Evolutionary conservation across 1,139 yeast genomes (phyloP).

Genomic region (Magnusiomyces tetraspermus): DNA sequence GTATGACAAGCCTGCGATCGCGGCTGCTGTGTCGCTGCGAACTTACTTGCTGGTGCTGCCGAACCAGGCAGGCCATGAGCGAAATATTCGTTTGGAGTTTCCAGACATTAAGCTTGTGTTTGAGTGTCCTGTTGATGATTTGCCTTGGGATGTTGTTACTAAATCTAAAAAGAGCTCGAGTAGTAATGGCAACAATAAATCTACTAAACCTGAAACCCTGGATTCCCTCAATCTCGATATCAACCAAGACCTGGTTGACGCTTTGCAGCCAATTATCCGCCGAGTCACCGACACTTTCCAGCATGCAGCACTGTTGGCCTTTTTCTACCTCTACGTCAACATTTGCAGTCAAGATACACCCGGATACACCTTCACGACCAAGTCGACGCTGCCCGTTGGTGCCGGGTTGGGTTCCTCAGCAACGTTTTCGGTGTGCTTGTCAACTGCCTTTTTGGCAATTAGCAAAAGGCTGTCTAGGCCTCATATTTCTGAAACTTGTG

Average conservation of each 20-base stretch:
- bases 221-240: slow-evolving; percentile 34
- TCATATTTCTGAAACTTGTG: background rate
- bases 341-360: slow-evolving; percentile 42
- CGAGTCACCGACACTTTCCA: slow-evolving; percentile 49
- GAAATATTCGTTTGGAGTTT: slow-evolving; percentile 52
- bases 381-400: slow-evolving; percentile 88
- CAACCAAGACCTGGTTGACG: slow-evolving; percentile 48
- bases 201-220: background rate
- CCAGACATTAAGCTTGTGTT: slow-evolving; percentile 68
- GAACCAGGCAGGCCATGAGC: slow-evolving; percentile 30
- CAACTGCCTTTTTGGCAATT: slow-evolving; percentile 61
- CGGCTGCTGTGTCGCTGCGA: slow-evolving; percentile 75
- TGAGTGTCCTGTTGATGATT: slow-evolving; percentile 49
- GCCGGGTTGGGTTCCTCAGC: slow-evolving; percentile 98
- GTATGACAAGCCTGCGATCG: slow-evolving; percentile 83
- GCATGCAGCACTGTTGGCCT: slow-evolving; percentile 76
- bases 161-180: background rate
- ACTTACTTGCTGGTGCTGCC: slow-evolving; percentile 59
- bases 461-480: slow-evolving; percentile 34
- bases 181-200: background rate
- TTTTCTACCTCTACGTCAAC: slow-evolving; percentile 62
- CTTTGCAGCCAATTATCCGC: slow-evolving; percentile 35
- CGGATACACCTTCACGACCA: slow-evolving; percentile 53
- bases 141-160: slow-evolving; percentile 38
- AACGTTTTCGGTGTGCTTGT: slow-evolving; percentile 73